Conservation (phyloP, 176 grass and related monocot genomes). For the Hsuehochloa calcarea region DNA sequence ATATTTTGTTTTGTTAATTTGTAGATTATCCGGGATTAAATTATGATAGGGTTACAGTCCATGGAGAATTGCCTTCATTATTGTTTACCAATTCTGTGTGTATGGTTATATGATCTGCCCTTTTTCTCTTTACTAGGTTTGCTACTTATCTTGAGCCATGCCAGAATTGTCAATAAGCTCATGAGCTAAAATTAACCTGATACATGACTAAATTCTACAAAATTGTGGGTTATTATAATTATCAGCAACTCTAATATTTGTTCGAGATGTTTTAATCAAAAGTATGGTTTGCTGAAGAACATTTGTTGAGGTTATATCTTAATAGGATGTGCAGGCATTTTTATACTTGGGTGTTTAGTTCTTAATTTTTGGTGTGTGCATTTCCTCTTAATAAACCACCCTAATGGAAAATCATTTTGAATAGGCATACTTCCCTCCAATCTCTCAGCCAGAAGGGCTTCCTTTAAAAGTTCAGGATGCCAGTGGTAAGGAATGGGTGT, state of each 20-base stretch:
- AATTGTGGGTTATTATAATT: neutral
- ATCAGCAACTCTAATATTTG: neutral
- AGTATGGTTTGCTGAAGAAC: neutral
- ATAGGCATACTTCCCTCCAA: conserved; percentile 93
- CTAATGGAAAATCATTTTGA: conserved; percentile 26
- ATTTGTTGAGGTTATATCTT: neutral
- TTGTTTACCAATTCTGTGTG: neutral
- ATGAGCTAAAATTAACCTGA: conserved; percentile 4
- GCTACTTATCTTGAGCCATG: conserved; percentile 17
- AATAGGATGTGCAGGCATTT: neutral
- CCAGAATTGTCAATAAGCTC: neutral
- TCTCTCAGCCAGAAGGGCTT: conserved; percentile 93
- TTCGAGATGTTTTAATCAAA: neutral
- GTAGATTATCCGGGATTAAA: conserved; percentile 22
- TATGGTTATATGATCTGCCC: neutral
- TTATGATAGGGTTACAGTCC: neutral
- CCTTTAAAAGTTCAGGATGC: conserved; percentile 93
- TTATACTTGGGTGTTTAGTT: conserved; percentile 5
- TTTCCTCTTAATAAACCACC: neutral
- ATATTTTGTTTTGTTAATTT: conserved; percentile 19
- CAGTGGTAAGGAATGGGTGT: conserved; percentile 96
- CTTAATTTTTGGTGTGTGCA: neutral
- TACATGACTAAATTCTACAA: neutral
- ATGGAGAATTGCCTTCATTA: conserved; percentile 13
- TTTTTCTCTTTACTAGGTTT: conserved; percentile 8